Evolutionary conservation across 108 stramenopile genomes (phyloP), one percentile per base, ranked within the genome.

Genomic region (Schizochytrium sp.): DNA sequence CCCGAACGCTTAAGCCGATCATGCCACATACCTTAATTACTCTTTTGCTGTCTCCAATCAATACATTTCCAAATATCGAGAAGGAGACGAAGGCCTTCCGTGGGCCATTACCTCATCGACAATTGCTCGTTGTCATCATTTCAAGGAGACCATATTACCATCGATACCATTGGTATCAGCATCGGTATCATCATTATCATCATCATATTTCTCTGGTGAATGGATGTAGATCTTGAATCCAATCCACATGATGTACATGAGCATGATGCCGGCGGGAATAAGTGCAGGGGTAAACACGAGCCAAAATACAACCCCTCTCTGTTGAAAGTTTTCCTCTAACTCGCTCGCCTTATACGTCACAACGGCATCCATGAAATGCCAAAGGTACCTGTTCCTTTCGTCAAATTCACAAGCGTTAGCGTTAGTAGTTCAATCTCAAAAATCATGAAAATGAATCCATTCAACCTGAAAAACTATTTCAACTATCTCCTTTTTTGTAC

Each of bases 161-260:
- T 28, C 28, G 28, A 28, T 28, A 28, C 28, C 28, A 28, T 28
- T 28, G 28, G 28, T 28, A 28, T 28, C 28, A 28, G 28, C 28
- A 28, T 28, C 28, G 28, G 28, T 58, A 17, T 58, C 57, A 15
- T 58, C 17, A 17, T 58, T 17, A 17, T 58, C 17, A 10, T 58
- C 57, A 10, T 58, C 10, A 1, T 69, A 38, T 0, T 69, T 44
- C 28, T 69, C 64, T 69, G 76, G 76, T 10, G 76, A 55, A 50
- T 83, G 76, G 28, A 83, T 83, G 53, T 83, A 83, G 50, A 83
- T 55, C 76, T 83, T 83, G 28, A 38, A 55, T 40, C 76, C 76
- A 28, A 83, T 49, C 76, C 76, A 83, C 76, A 83, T 83, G 0
- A 83, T 83, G 76, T 83, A 83, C 76, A 55, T 55, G 76, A 83